Evolutionary conservation across 345 rosid species (phyloP).

Genomic region (Mallotus nudiflorus): DNA sequence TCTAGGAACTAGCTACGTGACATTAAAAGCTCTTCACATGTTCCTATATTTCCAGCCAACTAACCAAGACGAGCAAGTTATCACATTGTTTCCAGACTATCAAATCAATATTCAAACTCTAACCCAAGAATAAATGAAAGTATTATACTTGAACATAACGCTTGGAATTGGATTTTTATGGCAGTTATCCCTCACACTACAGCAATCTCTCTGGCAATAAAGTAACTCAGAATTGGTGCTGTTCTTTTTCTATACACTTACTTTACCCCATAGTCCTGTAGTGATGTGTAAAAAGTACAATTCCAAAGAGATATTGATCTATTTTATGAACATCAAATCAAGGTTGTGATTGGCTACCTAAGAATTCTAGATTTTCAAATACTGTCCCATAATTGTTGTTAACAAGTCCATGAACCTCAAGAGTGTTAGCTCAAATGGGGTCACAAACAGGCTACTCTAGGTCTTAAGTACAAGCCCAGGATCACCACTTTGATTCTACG

Average conservation of each 20-base stretch:
- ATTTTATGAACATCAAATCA: not conserved
- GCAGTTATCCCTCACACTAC: not conserved
- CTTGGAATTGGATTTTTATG: not conserved
- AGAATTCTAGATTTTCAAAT: not conserved
- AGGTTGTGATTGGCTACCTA: not conserved
- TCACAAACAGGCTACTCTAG: too few relatives aligned
- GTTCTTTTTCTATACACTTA: not conserved
- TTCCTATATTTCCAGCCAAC: not conserved
- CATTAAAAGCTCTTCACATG: not conserved
- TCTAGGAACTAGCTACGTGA: not conserved
- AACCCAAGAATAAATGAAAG: not conserved
- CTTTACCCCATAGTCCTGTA: not conserved
- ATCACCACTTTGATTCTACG: too few relatives aligned
- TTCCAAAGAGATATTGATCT: not conserved
- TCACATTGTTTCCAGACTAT: not conserved
- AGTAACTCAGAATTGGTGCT: not conserved
- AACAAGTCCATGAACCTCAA: too few relatives aligned
- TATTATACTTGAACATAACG: not conserved
- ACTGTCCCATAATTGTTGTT: too few relatives aligned
- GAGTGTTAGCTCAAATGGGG: too few relatives aligned
- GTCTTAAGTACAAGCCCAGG: too few relatives aligned
- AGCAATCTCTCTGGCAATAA: not conserved
- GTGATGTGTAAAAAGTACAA: not conserved
- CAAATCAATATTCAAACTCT: not conserved
- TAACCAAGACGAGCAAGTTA: not conserved